Base-by-base conservation (phyloP, 2,329 filamentous ascomycete genomes). In the Aspergillus thermomutatus region DNA sequence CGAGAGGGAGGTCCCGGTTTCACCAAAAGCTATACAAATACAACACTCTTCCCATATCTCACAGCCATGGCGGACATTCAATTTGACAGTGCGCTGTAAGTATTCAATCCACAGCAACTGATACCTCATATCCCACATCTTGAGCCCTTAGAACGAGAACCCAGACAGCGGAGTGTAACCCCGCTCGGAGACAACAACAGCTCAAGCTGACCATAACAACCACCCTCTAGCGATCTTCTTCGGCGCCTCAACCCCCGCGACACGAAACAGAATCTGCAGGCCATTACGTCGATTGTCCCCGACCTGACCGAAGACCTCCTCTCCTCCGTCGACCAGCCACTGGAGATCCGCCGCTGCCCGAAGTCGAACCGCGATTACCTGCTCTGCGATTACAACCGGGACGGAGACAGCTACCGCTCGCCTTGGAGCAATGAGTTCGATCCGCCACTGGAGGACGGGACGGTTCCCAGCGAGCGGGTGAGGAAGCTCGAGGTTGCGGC, bases 371-470 rank as follows among this genome's bases (percentile, higher is more conserved):
- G 93, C 66, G 94, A 97, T 79, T 99, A 96, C 80, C 86, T 99
- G 52, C 89, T 97, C 70, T 99, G 94, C 82, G 94, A 99, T 83
- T 99, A 99, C 84, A 99, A 99, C 83, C 92, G 94, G 63, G 94
- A 99, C 77, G 94, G 94, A 61, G 93, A 97, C 79, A 95, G 90
- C 78, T 96, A 96, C 83, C 89, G 94, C 61, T 96, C 91, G 64
- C 94, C 94, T n/a, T 99, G 94, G 94, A 94, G 89, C 79, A 97
- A 97, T 79, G 90, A 96, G 77, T 99, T 99, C 75, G 92, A 97
- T 73, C 94, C 93, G 19, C 89, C 92, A 14, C 83, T 96, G 58
- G 88, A 90, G 50, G 92, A 96, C 71, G 91, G 91, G 1, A 91
- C 92, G 1, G 86, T 95, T 11, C 93, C 93, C 0, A 93, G 89